Evolutionary conservation across 768 basidiomycete genomes (phyloP).

Genomic region (Boletus sp.): DNA sequence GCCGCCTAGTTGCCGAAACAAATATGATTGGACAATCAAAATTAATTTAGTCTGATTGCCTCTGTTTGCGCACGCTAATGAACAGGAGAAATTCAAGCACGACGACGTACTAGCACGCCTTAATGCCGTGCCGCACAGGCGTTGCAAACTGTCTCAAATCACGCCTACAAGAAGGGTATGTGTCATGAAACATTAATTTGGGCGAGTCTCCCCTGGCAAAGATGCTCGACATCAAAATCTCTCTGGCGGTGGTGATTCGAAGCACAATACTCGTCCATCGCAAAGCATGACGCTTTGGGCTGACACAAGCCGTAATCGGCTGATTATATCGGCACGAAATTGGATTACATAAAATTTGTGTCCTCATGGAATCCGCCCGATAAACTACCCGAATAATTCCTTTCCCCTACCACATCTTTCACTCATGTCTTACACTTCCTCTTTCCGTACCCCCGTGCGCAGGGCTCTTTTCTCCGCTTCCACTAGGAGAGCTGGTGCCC

Average conservation of each 20-base stretch:
- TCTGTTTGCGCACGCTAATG: constrained; percentile 1
- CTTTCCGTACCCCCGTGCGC: constrained; percentile 50
- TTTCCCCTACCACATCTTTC: not conserved
- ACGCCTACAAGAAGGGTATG: not conserved
- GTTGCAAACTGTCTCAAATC: not conserved
- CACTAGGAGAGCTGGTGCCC: constrained; percentile 25
- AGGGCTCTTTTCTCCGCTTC: constrained; percentile 37
- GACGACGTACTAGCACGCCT: not conserved
- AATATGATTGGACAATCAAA: not conserved
- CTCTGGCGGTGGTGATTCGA: not conserved
- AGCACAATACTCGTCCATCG: constrained; percentile 14
- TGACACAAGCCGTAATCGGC: not conserved
- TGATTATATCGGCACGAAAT: not conserved
- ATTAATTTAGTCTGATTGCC: too few species aligned
- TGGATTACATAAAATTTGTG: constrained; percentile 17
- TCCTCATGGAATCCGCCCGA: not conserved
- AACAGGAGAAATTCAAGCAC: not conserved
- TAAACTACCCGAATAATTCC: constrained; percentile 7
- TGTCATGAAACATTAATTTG: not conserved
- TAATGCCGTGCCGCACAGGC: not conserved
- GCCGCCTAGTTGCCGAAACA: not conserved
- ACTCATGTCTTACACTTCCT: constrained; percentile 55
- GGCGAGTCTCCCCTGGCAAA: not conserved
- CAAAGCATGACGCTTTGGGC: not conserved
- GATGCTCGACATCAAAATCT: not conserved